Evolutionary conservation across 371 early-diverging fungal genomes (phyloP), one percentile per base, ranked within the genome.

Genomic region (Mortierella sp.): DNA sequence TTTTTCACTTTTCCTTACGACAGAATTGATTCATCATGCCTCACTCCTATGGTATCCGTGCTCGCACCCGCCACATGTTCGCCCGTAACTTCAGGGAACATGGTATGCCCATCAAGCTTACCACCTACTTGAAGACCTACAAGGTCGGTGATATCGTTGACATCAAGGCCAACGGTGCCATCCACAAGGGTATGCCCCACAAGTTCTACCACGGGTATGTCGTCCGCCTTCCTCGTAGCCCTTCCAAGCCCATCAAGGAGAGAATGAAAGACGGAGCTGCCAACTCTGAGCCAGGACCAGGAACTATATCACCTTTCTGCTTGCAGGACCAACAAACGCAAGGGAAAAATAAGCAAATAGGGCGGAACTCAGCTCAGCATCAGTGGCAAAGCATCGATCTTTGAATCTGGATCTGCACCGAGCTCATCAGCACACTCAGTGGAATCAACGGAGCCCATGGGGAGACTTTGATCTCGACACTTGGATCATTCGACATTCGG

Each of bases 101-200:
- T 83, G 83, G 83, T 76, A 59, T 83, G 79, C 93, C 94, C 82
- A 95, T 98, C 90, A 93, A 93, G 88, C 93, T 98, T 86, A 96
- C 98, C 82, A 99, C 98, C 89, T 98, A 98, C 93, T 90, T 86
- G 91, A 92, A 85, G 93, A 83, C 83, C 80, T 83, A 83, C 83
- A 83, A 83, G 83, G 83, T 98, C 86, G 99, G 99, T 71, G 99
- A 99, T 90, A 97, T 98, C 82, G 99, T 99, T 79, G 99, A 99
- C 92, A 96, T 99, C 91, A 97, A 96, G 93, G 98, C 97, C 83
- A 97, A 98, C 92, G 85, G 91, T 88, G 97, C 99, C 82, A 92
- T 99, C 89, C 99, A 99, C 91, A 99, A 99, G 96, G 99, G 99
- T 91, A 98, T 99, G 99, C 99, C 99, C 88, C 99, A 99, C 98